These are phyloP conservation scores for Colletotrichum camelliae DNA, from an alignment of 2,329 filamentous ascomycete species.

Conservation along the genomic window DNA sequence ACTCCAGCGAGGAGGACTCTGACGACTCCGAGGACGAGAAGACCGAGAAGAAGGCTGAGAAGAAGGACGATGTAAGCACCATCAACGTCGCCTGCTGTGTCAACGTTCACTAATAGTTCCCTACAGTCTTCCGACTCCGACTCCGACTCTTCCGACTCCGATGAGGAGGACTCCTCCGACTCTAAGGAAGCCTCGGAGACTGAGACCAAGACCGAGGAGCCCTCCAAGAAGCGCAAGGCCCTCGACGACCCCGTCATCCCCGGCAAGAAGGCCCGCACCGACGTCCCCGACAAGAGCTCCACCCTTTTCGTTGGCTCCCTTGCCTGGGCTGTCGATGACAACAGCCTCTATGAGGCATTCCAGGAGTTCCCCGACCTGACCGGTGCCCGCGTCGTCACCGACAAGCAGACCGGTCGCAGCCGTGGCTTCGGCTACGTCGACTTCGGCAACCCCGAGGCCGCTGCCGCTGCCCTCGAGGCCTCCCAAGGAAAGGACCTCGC, in stretches of 20 bases:
- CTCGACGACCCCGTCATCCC: slow-evolving; percentile 50
- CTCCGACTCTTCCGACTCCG: slow-evolving; percentile 38
- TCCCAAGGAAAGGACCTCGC: slow-evolving; percentile 80
- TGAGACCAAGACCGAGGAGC: slow-evolving; percentile 53
- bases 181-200: slow-evolving; percentile 36
- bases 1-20: slow-evolving; percentile 25
- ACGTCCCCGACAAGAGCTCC: slow-evolving; percentile 51
- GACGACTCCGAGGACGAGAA: slow-evolving; percentile 36
- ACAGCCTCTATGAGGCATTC: slow-evolving; percentile 81
- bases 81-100: background rate
- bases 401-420: slow-evolving; percentile 80
- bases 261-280: slow-evolving; percentile 73
- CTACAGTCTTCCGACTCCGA: slow-evolving; percentile 33
- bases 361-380: slow-evolving; percentile 76
- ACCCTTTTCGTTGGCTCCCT: slow-evolving; percentile 92
- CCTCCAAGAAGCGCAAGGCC: slow-evolving; percentile 72
- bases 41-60: slow-evolving; percentile 24
- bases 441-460: slow-evolving; percentile 72
- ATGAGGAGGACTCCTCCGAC: slow-evolving; percentile 37
- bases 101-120: background rate
- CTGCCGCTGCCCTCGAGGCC: slow-evolving; percentile 73
- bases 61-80: slow-evolving; percentile 22
- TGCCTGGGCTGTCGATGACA: slow-evolving; percentile 89
- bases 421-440: slow-evolving; percentile 96
- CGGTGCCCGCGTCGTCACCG: slow-evolving; percentile 81